These are phyloP conservation scores for Sarcomyxa edulis DNA, from an alignment of 768 basidiomycete genomes.

Conservation along the genomic window DNA sequence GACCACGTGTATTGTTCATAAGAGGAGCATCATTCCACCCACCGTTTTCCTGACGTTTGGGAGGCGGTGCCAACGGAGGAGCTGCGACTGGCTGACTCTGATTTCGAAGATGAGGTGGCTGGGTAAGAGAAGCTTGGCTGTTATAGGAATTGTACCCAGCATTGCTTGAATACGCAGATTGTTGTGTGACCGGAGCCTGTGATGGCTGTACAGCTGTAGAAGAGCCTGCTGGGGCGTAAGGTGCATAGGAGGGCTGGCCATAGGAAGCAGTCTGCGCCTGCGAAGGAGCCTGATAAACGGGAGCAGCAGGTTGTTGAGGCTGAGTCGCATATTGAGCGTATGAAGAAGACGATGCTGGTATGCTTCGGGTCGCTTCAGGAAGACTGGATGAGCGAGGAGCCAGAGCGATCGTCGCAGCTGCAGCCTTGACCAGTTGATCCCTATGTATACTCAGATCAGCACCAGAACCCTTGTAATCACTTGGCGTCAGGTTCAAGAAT, in stretches of 20 bases:
- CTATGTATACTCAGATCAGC: conserved; percentile 30
- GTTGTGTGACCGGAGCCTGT: conserved; percentile 7
- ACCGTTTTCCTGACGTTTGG: conserved; percentile 62
- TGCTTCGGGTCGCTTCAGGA: conserved; percentile 12
- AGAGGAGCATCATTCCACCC: conserved; percentile 93
- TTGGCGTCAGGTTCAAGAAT: conserved; percentile 77
- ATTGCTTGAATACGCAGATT: conserved; percentile 8
- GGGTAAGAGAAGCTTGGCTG: conserved; percentile 4
- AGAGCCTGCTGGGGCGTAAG: conserved; percentile 7
- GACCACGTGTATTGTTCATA: conserved; percentile 29
- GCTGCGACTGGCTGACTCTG: neutral
- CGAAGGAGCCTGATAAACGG: conserved; percentile 7
- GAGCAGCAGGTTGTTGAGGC: conserved; percentile 3
- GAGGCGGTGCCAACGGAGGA: conserved; percentile 32
- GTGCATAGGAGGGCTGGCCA: conserved; percentile 13
- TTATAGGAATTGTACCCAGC: conserved; percentile 12
- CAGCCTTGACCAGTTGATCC: conserved; percentile 33
- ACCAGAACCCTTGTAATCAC: conserved; percentile 65
- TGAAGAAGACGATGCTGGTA: conserved; percentile 14
- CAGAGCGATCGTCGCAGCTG: conserved; percentile 9
- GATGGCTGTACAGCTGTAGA: conserved; percentile 11
- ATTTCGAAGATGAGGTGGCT: conserved; percentile 9
- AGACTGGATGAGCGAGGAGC: conserved; percentile 16
- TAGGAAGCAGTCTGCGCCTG: conserved; percentile 19
- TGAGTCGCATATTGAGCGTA: conserved; percentile 16